Conservation (phyloP, 2,329 filamentous ascomycete species). For the Hymenoscyphus fructigenus region DNA sequence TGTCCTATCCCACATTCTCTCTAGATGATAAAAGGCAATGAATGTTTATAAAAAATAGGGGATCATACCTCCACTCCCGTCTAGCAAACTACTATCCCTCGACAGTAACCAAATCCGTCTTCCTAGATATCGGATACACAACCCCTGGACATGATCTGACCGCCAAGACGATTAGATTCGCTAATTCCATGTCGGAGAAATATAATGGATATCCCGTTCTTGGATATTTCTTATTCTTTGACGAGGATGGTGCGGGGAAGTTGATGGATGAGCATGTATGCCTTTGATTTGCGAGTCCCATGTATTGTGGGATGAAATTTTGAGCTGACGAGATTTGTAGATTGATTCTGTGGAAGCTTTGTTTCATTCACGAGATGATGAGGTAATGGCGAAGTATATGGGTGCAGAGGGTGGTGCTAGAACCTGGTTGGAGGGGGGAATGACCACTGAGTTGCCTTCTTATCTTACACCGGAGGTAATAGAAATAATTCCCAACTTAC, state of each 20-base stretch:
- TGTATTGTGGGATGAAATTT: not conserved
- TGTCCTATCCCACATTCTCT: not conserved
- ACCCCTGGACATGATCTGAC: conserved; percentile 16
- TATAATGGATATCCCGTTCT: conserved; percentile 22
- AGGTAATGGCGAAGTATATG: conserved; percentile 23
- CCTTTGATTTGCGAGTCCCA: not conserved
- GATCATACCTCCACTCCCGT: conserved; percentile 23
- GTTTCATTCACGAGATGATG: conserved; percentile 19
- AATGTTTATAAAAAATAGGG: conserved; percentile 15
- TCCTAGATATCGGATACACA: conserved; percentile 23
- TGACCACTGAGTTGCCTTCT: conserved; percentile 9
- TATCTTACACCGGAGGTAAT: conserved; percentile 18
- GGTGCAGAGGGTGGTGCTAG: conserved; percentile 22
- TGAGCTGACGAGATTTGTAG: conserved; percentile 11
- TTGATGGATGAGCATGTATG: conserved; percentile 23
- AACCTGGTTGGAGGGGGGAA: conserved; percentile 20
- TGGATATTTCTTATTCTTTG: conserved; percentile 28
- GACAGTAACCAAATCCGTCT: conserved; percentile 21
- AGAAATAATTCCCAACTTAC: not conserved
- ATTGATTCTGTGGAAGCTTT: conserved; percentile 19
- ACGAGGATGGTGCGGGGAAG: conserved; percentile 22
- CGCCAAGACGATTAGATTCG: conserved; percentile 14
- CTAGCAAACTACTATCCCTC: conserved; percentile 21
- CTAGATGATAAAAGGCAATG: not conserved
- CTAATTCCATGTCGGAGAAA: conserved; percentile 18